Evolutionary conservation across 2,329 filamentous ascomycete genomes (phyloP).

Genomic region (Nemania diffusa): DNA sequence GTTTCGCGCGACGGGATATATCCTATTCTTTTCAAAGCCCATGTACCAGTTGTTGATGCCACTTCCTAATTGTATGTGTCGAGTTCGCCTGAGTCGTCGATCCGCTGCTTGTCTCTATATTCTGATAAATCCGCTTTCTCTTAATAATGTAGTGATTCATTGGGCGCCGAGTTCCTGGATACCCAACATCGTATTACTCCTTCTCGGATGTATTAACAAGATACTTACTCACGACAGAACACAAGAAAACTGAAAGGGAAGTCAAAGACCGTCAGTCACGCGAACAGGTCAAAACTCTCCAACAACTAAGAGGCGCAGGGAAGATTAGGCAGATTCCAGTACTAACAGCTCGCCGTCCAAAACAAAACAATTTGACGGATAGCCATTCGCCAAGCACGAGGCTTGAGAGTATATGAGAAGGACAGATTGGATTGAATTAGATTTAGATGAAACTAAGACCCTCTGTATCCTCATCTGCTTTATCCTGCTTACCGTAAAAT

Average conservation of each 20-base stretch:
- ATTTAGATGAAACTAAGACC: not conserved
- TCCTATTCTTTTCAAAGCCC: not conserved
- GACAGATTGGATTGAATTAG: conserved; percentile 1
- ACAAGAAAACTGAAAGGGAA: not conserved
- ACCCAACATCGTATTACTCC: not conserved
- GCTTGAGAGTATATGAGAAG: not conserved
- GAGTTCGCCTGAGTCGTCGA: not conserved
- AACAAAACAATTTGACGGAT: conserved; percentile 16
- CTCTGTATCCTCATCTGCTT: not conserved
- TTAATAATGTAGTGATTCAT: not conserved
- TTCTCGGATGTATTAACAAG: not conserved
- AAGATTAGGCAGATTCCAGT: conserved; percentile 25
- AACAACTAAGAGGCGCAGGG: not conserved
- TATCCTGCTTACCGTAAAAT: not conserved
- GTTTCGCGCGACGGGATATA: not conserved
- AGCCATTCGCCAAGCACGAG: not conserved
- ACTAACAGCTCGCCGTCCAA: conserved; percentile 11
- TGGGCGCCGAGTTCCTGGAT: not conserved
- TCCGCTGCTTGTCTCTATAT: not conserved
- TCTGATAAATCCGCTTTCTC: not conserved
- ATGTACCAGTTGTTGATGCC: not conserved
- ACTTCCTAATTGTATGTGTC: not conserved
- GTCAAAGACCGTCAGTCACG: not conserved
- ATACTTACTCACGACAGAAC: not conserved
- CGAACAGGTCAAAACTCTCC: not conserved